Evolutionary conservation across 371 early-diverging fungal species (phyloP), one percentile per base, ranked within the genome.

Genomic region (Basidiobolus meristosporus): DNA sequence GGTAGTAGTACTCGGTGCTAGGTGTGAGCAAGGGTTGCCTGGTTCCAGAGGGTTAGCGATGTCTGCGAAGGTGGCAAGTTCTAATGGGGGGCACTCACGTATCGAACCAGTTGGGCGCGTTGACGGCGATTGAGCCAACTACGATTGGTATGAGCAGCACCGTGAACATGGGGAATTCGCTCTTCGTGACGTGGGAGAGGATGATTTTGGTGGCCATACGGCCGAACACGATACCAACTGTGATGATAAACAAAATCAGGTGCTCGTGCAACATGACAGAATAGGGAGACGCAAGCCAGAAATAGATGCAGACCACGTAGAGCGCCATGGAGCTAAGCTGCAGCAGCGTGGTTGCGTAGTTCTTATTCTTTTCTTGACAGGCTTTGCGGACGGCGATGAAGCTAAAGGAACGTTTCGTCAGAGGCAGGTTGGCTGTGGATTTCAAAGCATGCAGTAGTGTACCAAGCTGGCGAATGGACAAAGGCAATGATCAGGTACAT

Each of bases 121-220:
- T 64, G 31, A 73, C 68, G 40, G 78, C 64, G 11, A 63, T 33
- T 17, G 71, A 71, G 26, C 85, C 89, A 26, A 76, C 39, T 16
- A 72, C 46, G 35, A 79, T 53, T 18, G 85, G 80, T 3, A 68
- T 36, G 38, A 67, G 56, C 46, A 71, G 53, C 28, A 62, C 39
- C 47, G 77, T 75, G 46, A 73, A 65, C 36, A 60, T 62, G 5
- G 89, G 89, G 65, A 82, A 90, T 5, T 62, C 57, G 29, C 69
- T 60, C 22, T 82, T 73, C 3, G 84, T 70, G 10, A 90, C 86
- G 52, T 90, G 90, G 14, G 82, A 76, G 3, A 82, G 66, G 44
- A 90, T 86, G 60, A 90, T 84, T 31, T 67, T 52, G 17, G 78
- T 75, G 37, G 85, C 85, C 35, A 78, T 78, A 51, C 85, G n/a